Conservation (phyloP, 2,329 filamentous ascomycete species). For the Trichophyton simii region DNA sequence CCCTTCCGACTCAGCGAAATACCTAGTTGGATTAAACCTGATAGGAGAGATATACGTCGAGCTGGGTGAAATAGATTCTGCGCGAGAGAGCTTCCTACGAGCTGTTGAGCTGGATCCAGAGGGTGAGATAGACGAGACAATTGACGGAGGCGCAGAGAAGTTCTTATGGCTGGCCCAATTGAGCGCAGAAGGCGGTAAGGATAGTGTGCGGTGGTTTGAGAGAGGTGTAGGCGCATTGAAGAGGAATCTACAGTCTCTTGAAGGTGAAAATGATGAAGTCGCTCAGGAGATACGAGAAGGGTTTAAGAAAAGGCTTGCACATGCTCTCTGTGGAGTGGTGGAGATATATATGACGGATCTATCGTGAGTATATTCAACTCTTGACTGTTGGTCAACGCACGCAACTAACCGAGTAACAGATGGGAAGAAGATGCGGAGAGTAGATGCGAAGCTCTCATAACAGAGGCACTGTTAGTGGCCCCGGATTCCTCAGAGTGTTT, state of each 20-base stretch:
- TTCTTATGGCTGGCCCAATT: constrained; percentile 91
- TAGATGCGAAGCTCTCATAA: constrained; percentile 76
- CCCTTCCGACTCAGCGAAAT: constrained; percentile 24
- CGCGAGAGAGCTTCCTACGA: constrained; percentile 56
- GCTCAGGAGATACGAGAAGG: constrained; percentile 43
- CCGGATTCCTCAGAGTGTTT: constrained; percentile 77
- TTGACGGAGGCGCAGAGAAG: constrained; percentile 80
- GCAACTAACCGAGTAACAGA: constrained; percentile 19
- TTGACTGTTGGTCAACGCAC: not conserved
- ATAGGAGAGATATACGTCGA: constrained; percentile 75
- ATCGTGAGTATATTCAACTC: constrained; percentile 44
- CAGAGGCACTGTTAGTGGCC: constrained; percentile 76
- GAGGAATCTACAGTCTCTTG: constrained; percentile 53
- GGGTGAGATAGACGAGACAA: constrained; percentile 54
- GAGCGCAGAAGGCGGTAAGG: constrained; percentile 49
- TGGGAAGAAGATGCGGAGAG: constrained; percentile 82
- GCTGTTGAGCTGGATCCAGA: constrained; percentile 67
- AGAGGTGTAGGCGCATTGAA: constrained; percentile 58
- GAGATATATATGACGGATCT: constrained; percentile 99
- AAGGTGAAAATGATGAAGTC: constrained; percentile 34
- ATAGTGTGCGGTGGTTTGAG: constrained; percentile 51
- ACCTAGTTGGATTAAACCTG: constrained; percentile 54
- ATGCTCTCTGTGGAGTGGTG: constrained; percentile 82
- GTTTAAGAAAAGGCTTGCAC: constrained; percentile 70
- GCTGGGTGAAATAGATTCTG: constrained; percentile 64